Base-by-base conservation (phyloP, 75 land plant genomes). In the Chamaecyparis obtusa region DNA sequence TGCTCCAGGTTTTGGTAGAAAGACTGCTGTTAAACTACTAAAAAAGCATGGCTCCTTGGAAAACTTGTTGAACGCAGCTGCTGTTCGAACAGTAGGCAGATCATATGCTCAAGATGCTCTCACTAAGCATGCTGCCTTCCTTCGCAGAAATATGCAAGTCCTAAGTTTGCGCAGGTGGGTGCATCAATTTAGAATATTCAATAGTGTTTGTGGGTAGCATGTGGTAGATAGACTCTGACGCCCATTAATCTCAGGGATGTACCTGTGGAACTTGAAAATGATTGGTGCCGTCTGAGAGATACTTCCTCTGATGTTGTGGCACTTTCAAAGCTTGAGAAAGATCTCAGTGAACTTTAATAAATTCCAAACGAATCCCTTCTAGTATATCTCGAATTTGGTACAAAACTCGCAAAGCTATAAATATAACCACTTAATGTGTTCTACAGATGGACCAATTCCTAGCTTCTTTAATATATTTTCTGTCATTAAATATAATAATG, bases 1-100 rank as follows among this genome's bases (percentile, higher is more conserved):
- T 54, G 98, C 90, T 85, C 96, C 99, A 80, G 98, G 92, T 69
- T 96, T 98, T 93, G 99, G 99, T 83, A 87, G 97, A 27, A 98
- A 94, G 86, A 98, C 99, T 27, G 98, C 99, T 54, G 30, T 96
- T 85, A 98, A 96, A 89, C 92, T 98, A 72, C 88, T 98, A 78
- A 94, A 92, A 81, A 96, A 93, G 86, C 96, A 98, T 88, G 99
- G 98, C 15, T 93, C 98, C 27, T 78, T 98, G 87, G 98, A 96
- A 41, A 89, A 91, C 57, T 87, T 98, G 84, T 90, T 98, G 14
- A 91, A 57, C 67, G 95, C 94, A 21, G 98, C 96, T 15, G 88
- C 95, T n/a, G 88, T 90, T 1, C 91, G 97, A 83, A 96, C 99
- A 46, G 98, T 97, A 37, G 99, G 96, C 6, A 97, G 90, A 92